Base-by-base conservation (phyloP, 345 rosid species). In the Salix dunnii region DNA sequence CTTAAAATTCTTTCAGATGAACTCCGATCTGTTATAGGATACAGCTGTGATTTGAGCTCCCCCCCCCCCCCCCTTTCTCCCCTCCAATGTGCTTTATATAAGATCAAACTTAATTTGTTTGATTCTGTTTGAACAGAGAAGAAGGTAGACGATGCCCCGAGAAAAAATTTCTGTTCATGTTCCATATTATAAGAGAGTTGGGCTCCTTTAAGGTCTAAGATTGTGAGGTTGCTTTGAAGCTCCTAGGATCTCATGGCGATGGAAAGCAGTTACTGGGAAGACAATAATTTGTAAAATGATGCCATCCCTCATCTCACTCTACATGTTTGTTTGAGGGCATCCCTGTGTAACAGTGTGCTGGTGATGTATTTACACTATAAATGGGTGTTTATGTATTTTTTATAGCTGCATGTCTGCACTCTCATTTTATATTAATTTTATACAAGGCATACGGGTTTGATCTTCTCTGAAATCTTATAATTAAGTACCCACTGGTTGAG, bases 141-240 rank as follows among this genome's bases (percentile, higher is more conserved):
- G 79, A 88, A 85, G 82, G 88, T 91, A 36, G 92, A 90, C 12
- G 91, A 90, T 73, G 77, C 78, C 0, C 89, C 91, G n/a, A 81
- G 81, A 75, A 89, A 87, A 76, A 76, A 68, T 74, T 71, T 83
- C 18, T 94, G 97, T 76, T 82, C 91, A 20, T 92, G 98, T 86
- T 68, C 94, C 79, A 89, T 94, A 79, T 73, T 94, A 90, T 94
- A 80, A 87, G 70, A 67, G 78, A 71, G 55, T 51, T 67, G 49
- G 74, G 6, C 61, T 74, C 68, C 25, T 63, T 73, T 75, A 42
- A 27, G 73, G 74, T 55, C 67, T 27, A 70, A 49, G 84, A 72
- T 49, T 40, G 72, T 42, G 74, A 61, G 76, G 40, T 68, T 62
- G 62, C 62, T 25, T 69, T 65, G 74, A 64, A 61, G 68, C 20